Conservation (phyloP, 2,329 filamentous ascomycete species). For the Cordyceps cateniannulata region DNA sequence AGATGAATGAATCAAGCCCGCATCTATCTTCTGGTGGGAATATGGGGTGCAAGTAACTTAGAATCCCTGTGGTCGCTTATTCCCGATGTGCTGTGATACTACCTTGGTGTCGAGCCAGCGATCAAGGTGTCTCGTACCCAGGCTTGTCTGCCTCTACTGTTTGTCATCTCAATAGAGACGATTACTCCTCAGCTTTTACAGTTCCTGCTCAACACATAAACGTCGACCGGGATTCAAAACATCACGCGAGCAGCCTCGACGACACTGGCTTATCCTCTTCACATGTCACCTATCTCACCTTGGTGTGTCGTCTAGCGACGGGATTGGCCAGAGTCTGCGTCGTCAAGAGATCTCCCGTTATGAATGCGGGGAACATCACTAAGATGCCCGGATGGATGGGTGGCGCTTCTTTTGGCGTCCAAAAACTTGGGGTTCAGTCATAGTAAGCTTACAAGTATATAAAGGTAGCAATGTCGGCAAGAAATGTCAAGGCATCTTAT, state of each 20-base stretch:
- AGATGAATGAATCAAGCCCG: neutral
- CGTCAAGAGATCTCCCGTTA: conserved; percentile 2
- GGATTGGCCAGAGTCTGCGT: neutral
- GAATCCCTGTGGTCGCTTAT: neutral
- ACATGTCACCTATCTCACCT: conserved; percentile 6
- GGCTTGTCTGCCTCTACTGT: no score
- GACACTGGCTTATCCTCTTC: conserved; percentile 1
- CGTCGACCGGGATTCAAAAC: neutral
- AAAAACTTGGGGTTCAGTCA: neutral
- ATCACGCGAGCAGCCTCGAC: neutral
- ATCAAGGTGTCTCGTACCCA: no score
- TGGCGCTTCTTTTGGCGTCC: neutral
- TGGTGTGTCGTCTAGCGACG: neutral
- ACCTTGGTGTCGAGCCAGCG: no score
- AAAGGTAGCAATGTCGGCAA: neutral
- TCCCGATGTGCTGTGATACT: no score
- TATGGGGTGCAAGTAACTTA: neutral
- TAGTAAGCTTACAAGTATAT: conserved; percentile 1
- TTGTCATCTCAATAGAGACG: neutral
- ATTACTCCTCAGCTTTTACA: neutral
- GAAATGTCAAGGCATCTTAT: neutral
- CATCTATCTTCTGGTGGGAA: neutral
- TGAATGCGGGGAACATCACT: conserved; percentile 11
- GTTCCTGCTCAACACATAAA: neutral
- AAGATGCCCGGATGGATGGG: conserved; percentile 2